Base-by-base conservation (phyloP, 805 yeast genomes). In the Metschnikowia dekortorum region DNA sequence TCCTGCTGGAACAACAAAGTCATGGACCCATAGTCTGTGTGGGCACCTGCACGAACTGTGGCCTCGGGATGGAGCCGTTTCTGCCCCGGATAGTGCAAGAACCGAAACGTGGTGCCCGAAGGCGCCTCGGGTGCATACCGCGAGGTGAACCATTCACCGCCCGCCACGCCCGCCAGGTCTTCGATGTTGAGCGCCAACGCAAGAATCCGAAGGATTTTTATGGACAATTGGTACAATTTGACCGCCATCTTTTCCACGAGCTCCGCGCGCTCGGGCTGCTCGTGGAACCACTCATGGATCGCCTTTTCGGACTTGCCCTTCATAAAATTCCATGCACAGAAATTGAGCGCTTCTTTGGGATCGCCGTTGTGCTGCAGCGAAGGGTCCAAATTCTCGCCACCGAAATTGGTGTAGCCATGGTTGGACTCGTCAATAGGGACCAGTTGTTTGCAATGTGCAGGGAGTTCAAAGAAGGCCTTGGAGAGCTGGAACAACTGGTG, bases 1-100 rank as follows among this genome's bases (percentile, higher is more conserved):
- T 76, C 71, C 48, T 81, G 78, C 65, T 87, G 95, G 65, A 88
- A 85, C 47, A 88, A 69, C 32, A 87, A 66, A 0, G 95, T 87
- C 53, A 85, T 67, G 1, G 88, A 78, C 3, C 95, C 95, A 60
- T 87, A 87, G 61, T 88, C 95, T 0, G 95, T 87, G 57, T 88
- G 95, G 8, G 95, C 94, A 39, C 95, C 96, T 4, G 94, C 94
- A 47, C 89, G 73, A 44, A 84, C 76, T 22, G 73, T 78, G 26
- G 80, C 76, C 52, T 81, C 82, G 8, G 82, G 80, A 46, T 68
- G 74, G 41, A 68, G 66, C 8, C 75, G 57, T 49, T 73, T 72
- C 47, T 76, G 82, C 9, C 83, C 78, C 1, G 94, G 95, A 60
- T 87, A 87, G 59, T 82, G 88, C 40, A 87, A 68, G 59, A 88